Evolutionary conservation across 345 rosid genomes (phyloP).

Genomic region (Psidium guajava): DNA sequence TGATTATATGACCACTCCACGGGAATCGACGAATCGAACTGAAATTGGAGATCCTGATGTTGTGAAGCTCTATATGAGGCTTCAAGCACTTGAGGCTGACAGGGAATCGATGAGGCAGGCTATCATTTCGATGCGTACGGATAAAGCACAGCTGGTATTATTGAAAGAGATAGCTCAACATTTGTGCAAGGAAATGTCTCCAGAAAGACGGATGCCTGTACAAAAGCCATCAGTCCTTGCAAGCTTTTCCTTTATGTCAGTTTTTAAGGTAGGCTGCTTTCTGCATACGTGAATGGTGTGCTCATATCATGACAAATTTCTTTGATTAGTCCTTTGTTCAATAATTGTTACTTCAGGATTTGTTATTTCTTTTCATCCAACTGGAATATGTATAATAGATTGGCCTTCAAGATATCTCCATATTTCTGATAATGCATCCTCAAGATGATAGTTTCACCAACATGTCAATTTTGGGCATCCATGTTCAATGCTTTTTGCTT

Average conservation of each 20-base stretch:
- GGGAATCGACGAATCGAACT: constrained; percentile 24
- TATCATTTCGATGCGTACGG: constrained; percentile 82
- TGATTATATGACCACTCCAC: constrained; percentile 42
- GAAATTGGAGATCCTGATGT: constrained; percentile 68
- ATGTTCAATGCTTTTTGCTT: not conserved
- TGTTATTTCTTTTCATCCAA: not conserved
- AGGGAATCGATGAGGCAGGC: constrained; percentile 97
- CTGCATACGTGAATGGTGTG: not conserved
- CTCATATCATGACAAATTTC: not conserved
- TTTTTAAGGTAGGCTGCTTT: constrained; percentile 55
- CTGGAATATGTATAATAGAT: not conserved
- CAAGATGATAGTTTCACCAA: not conserved
- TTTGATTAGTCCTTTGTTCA: not conserved
- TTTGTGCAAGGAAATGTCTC: constrained; percentile 61
- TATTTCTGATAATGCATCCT: not conserved
- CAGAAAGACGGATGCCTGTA: constrained; percentile 38
- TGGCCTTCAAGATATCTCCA: not conserved
- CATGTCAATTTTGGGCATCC: not conserved
- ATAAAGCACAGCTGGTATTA: constrained; percentile 71
- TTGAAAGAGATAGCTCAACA: constrained; percentile 96
- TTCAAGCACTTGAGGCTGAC: constrained; percentile 94
- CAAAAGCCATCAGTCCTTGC: constrained; percentile 34
- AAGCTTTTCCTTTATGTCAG: constrained; percentile 37
- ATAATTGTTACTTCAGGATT: not conserved
- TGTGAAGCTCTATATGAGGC: constrained; percentile 72